Conservation (phyloP, 129 eudicot genomes). For the Silybum marianum region DNA sequence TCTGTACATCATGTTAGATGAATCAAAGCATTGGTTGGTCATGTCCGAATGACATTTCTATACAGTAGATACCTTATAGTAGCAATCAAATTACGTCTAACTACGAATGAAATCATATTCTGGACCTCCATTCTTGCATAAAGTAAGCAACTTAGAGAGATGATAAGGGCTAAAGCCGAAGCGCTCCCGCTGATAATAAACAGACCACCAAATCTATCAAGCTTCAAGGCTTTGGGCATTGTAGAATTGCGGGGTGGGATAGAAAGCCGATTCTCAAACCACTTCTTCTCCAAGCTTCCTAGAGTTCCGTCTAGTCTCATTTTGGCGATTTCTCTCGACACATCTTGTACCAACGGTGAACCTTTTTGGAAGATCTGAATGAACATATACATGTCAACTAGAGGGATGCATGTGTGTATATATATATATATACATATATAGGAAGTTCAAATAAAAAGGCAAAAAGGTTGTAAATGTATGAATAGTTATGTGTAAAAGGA, state of each 20-base stretch:
- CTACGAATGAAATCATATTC: conserved; percentile 5
- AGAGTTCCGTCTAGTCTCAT: conserved; percentile 37
- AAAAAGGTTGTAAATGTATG: too few relatives aligned
- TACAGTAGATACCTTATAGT: conserved; percentile 8
- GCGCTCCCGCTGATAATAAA: conserved; percentile 30
- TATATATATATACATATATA: too few relatives aligned
- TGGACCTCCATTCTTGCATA: conserved; percentile 16
- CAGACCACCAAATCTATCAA: conserved; percentile 34
- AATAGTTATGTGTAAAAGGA: too few relatives aligned
- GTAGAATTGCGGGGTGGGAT: conserved; percentile 7
- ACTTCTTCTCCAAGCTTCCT: conserved; percentile 29
- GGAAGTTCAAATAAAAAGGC: too few relatives aligned
- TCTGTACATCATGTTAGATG: neutral
- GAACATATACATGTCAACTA: neutral
- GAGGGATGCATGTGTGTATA: neutral
- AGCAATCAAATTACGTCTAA: conserved; percentile 5
- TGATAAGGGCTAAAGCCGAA: conserved; percentile 24
- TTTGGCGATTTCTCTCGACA: conserved; percentile 42
- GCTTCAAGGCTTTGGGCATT: conserved; percentile 1
- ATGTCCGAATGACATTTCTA: conserved; percentile 5
- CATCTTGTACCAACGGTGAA: conserved; percentile 33
- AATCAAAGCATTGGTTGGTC: neutral
- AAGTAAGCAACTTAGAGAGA: neutral
- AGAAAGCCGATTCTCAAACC: conserved; percentile 14
- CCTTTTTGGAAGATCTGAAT: conserved; percentile 43